Percentiles rank a stretch among this genome's conserved stretches.
Evolutionary conservation across 352 stramenopile genomes (phyloP).

Genomic region (Phytophthora chlamydospora): DNA sequence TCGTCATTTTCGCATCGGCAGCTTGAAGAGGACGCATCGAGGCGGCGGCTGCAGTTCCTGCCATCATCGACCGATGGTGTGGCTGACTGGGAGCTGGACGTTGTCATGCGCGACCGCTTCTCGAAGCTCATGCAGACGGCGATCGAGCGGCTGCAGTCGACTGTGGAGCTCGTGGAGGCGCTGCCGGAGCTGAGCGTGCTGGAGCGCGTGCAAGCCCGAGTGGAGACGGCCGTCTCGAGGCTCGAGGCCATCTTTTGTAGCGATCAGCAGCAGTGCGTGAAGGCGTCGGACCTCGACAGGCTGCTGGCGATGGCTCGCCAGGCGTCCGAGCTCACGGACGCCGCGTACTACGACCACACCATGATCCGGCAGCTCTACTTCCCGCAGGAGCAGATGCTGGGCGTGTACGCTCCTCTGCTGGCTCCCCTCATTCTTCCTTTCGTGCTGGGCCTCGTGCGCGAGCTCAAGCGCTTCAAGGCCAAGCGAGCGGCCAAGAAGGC

Average conservation of each 20-base stretch:
- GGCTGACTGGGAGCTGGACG: slow-evolving; percentile 78
- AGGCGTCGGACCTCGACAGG: slow-evolving; percentile 28
- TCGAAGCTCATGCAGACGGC: slow-evolving; percentile 59
- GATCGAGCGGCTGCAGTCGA: slow-evolving; percentile 76
- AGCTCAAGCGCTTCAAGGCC: slow-evolving; percentile 54
- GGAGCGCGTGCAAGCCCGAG: slow-evolving; percentile 61
- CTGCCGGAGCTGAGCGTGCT: slow-evolving; percentile 81
- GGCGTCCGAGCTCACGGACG: slow-evolving; percentile 54
- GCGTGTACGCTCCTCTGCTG: slow-evolving; percentile 66
- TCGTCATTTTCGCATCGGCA: slow-evolving; percentile 57
- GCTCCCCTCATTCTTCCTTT: slow-evolving; percentile 69
- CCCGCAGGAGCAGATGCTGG: slow-evolving; percentile 70
- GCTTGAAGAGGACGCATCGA: slow-evolving; percentile 20
- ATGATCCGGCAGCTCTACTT: slow-evolving; percentile 82
- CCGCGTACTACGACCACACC: slow-evolving; percentile 70
- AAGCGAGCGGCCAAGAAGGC: slow-evolving; percentile 42
- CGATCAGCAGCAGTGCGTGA: slow-evolving; percentile 26
- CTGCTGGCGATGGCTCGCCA: slow-evolving; percentile 49
- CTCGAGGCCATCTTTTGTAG: slow-evolving; percentile 63
- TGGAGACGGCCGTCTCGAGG: slow-evolving; percentile 52
- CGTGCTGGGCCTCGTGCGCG: slow-evolving; percentile 55
- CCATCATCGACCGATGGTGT: slow-evolving; percentile 57
- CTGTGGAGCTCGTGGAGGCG: slow-evolving; percentile 66
- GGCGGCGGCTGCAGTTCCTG: slow-evolving; percentile 46
- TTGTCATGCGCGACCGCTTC: slow-evolving; percentile 53